phyloP scores from a whole-genome alignment of 768 basidiomycete species.

The Lepiota venenata region DNA sequence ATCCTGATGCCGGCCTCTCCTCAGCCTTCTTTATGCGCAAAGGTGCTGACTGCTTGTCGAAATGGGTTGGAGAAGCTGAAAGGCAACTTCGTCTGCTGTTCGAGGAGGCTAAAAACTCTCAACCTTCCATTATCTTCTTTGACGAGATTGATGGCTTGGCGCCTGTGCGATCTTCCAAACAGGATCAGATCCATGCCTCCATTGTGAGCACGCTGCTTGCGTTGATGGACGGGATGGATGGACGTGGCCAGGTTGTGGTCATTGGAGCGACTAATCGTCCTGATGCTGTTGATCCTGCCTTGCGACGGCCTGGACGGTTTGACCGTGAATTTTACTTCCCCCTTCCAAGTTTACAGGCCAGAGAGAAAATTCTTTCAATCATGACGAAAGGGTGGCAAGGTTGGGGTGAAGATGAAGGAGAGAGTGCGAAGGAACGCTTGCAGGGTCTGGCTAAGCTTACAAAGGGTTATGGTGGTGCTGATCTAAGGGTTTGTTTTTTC shows the following conservation, averaged over 20 bases:
- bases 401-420: constrained; percentile 48
- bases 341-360: constrained; percentile 76
- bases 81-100: constrained; percentile 92
- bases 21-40: constrained; percentile 99
- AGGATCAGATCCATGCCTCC: constrained; percentile 98
- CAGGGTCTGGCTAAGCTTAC: constrained; percentile 80
- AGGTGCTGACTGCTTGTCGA: constrained; percentile 95
- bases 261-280: constrained; percentile 98
- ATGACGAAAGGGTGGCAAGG: constrained; percentile 91
- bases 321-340: constrained; percentile 99
- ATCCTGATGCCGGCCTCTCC: neutral
- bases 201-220: constrained; percentile 95
- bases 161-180: constrained; percentile 96
- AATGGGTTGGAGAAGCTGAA: constrained; percentile 99
- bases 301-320: constrained; percentile 91
- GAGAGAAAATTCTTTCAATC: constrained; percentile 86
- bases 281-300: constrained; percentile 95
- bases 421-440: constrained; percentile 65
- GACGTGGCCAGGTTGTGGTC: constrained; percentile 93
- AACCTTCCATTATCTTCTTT: constrained; percentile 98
- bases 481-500: constrained; percentile 83
- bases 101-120: constrained; percentile 89
- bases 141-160: constrained; percentile 99
- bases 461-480: constrained; percentile 97
- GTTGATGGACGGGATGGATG: constrained; percentile 99